Base-by-base conservation (phyloP, 495 filamentous ascomycete species). In the Bacidia rubella region DNA sequence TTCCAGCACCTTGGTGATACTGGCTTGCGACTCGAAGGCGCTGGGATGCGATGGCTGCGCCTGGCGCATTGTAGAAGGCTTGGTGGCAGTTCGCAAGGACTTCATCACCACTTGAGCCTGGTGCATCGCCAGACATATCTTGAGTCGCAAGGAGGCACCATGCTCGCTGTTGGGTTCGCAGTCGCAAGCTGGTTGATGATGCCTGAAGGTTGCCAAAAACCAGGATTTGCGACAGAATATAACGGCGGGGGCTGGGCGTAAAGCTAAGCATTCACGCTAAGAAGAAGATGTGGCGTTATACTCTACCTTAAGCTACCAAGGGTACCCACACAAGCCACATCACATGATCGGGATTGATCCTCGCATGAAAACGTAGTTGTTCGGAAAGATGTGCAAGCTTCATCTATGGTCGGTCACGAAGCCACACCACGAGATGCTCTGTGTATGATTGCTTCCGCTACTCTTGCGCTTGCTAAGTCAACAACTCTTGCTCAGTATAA, bases 211-310 rank as follows among this genome's bases (percentile, higher is more conserved):
- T 11, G 5, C 15, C 15, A 10, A 19, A 25, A 38, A 35, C 1
- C 25, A 38, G n/a, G 47, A 38, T 35, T 43, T 26, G 51, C 44
- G 44, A 22, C 29, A 64, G 66, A 35, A 15, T 35, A 35, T 35
- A 35, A 35, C 7, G 29, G 29, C 15, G 7, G 29, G 5, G 29
- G 29, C 29, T 35, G 29, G 29, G 29, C 15, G 7, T 35, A 15
- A 35, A 5, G 29, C 29, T 35, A 35, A 35, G 29, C 15, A 7
- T 15, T 35, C 5, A 35, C 29, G 29, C 29, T 35, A 35, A 35
- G 5, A 15, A 5, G 15, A 5, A 15, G n/a, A n/a, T n/a, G n/a
- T n/a, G n/a, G n/a, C n/a, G n/a, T n/a, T n/a, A n/a, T n/a, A n/a
- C n/a, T n/a, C n/a, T n/a, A n/a, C n/a, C n/a, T n/a, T n/a, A n/a